Evolutionary conservation across 1,139 yeast species (phyloP), one percentile per base, ranked within the genome.

Genomic region (Geotrichum candidum): DNA sequence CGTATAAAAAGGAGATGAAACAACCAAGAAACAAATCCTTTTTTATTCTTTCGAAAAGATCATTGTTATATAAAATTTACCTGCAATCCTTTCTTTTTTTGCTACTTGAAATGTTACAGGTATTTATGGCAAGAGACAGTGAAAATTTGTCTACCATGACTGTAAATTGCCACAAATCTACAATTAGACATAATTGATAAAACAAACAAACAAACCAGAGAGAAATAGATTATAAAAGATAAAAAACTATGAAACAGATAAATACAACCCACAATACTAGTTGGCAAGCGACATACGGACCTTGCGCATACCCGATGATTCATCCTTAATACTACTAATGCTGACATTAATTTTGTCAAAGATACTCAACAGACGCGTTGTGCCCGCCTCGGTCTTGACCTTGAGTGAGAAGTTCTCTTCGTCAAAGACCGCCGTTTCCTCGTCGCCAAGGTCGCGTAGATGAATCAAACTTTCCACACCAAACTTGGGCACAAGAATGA

Each of bases 401-500:
- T 82, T 77, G 65, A 94, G 77, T 66, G 85, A 85, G 69, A 85
- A 94, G 66, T 82, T 83, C 45, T 89, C 94, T 73, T 92, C 98
- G 67, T 88, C 86, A 71, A 85, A 90, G 51, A 78, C 77, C 1
- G 92, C 91, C 53, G 84, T 80, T 27, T 80, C 84, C 65, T 89
- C 88, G 23, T 87, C 86, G 0, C 83, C 79, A 68, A 94, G 74
- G 68, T 84, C 85, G 66, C 90, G 96, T 65, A 90, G 74, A 72
- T 88, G 89, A 67, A 95, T 90, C 70, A 94, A 79, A 61, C 97
- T 95, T 77, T 95, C 99, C 60, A 95, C 92, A 61, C 99, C 99
- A 76, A 90, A 92, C 73, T 88, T 89, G n/a, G 99, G 98, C 31
- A 95, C 98, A 60, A 94, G 78, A 4, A 94, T 96, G 46, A 92